phyloP scores from a whole-genome alignment of 2,329 filamentous ascomycete genomes.

The Lachnellula arida region DNA sequence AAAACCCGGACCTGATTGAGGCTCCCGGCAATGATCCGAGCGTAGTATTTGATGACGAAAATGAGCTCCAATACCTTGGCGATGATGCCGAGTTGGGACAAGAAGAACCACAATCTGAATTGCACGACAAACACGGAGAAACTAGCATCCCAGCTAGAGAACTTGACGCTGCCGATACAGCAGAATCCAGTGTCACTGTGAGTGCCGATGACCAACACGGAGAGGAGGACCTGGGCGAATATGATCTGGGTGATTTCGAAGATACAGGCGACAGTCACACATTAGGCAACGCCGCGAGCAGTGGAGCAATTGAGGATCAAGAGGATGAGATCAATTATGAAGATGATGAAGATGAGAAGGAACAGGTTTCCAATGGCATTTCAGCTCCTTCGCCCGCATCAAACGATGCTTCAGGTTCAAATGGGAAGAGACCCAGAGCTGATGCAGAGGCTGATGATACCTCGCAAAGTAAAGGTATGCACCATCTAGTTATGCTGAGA shows the following conservation, averaged over 20 bases:
- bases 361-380: slow-evolving; percentile 1
- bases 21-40: not conserved
- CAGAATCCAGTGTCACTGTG: slow-evolving; percentile 33
- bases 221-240: slow-evolving; percentile 29
- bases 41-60: not conserved
- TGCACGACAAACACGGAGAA: slow-evolving; percentile 36
- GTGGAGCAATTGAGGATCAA: slow-evolving; percentile 21
- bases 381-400: not conserved
- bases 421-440: slow-evolving; percentile 27
- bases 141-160: slow-evolving; percentile 19
- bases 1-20: not conserved
- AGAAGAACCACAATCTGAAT: slow-evolving; percentile 2
- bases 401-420: slow-evolving; percentile 11
- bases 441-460: slow-evolving; percentile 23
- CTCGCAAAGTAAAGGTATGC: slow-evolving; percentile 1
- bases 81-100: slow-evolving; percentile 1
- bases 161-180: slow-evolving; percentile 19
- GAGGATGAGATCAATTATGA: slow-evolving; percentile 31
- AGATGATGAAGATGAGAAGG: slow-evolving; percentile 20
- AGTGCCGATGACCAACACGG: slow-evolving; percentile 34
- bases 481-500: not conserved
- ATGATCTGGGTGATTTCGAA: slow-evolving; percentile 35
- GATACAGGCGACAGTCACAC: slow-evolving; percentile 12
- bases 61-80: not conserved
- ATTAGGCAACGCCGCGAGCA: not conserved